Percentiles rank a stretch among this genome's conserved stretches.
These are phyloP conservation scores for Colletotrichum viniferum DNA, from an alignment of 2,329 filamentous ascomycete genomes.

Conservation along the genomic window DNA sequence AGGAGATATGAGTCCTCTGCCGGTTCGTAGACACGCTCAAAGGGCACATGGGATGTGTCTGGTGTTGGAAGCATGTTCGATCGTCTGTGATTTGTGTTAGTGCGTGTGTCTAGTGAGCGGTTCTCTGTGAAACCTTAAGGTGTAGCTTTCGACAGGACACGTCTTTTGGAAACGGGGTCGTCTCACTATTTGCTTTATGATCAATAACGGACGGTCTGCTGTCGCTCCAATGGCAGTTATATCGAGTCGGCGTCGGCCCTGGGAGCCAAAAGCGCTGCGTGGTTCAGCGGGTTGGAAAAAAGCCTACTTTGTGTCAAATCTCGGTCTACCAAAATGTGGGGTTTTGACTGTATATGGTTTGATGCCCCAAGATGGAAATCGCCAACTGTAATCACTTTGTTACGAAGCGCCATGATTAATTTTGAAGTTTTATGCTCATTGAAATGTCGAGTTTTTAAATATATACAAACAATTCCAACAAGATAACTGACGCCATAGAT, in stretches of 20 bases:
- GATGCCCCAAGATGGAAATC: background rate
- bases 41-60: conserved; percentile 88
- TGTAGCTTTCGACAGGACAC: background rate
- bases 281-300: background rate
- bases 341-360: background rate
- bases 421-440: background rate
- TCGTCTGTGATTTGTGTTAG: background rate
- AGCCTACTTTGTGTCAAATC: background rate
- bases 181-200: background rate
- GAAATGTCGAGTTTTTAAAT: background rate
- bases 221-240: background rate
- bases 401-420: background rate
- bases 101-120: background rate
- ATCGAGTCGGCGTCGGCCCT: background rate
- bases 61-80: conserved; percentile 85
- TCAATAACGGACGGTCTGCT: background rate
- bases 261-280: background rate
- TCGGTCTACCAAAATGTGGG: background rate
- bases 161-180: background rate
- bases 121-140: background rate
- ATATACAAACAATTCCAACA: background rate
- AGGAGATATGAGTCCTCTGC: conserved; percentile 95
- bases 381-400: background rate
- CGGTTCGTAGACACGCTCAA: conserved; percentile 90
- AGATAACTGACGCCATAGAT: background rate